Percentiles rank a stretch among this genome's conserved stretches.
Evolutionary conservation across 169 alveolate species (phyloP).

Genomic region (Eimeria praecox): DNA sequence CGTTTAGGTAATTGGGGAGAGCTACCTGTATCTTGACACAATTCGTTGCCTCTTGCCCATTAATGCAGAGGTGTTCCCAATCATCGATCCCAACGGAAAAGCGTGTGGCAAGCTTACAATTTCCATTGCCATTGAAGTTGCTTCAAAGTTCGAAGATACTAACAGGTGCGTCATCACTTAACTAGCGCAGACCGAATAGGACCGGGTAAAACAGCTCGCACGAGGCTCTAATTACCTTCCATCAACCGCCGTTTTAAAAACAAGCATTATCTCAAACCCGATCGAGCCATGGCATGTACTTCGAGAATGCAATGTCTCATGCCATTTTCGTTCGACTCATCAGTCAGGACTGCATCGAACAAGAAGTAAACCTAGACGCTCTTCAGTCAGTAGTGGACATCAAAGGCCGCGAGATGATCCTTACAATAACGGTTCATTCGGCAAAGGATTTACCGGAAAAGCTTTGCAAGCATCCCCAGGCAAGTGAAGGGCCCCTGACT

Average conservation of each 20-base stretch:
- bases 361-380: slow-evolving; percentile 51
- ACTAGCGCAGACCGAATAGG: neutral
- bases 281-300: neutral
- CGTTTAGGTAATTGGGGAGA: slow-evolving; percentile 72
- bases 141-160: neutral
- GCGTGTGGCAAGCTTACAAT: slow-evolving; percentile 47
- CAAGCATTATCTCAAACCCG: neutral
- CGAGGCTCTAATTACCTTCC: neutral
- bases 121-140: slow-evolving; percentile 47
- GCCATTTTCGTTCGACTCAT: neutral
- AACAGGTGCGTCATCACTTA: neutral
- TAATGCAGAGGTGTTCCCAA: slow-evolving; percentile 69
- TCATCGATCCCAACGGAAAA: slow-evolving; percentile 75
- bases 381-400: slow-evolving; percentile 73
- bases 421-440: slow-evolving; percentile 75
- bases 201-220: neutral
- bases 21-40: slow-evolving; percentile 69
- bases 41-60: slow-evolving; percentile 69
- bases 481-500: neutral
- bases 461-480: slow-evolving; percentile 66
- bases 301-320: neutral
- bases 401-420: slow-evolving; percentile 60
- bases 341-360: neutral
- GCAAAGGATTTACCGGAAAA: slow-evolving; percentile 75
- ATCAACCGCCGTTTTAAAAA: neutral